Conservation (phyloP, 2,329 filamentous ascomycete genomes). For the Akanthomyces uredinophilus region DNA sequence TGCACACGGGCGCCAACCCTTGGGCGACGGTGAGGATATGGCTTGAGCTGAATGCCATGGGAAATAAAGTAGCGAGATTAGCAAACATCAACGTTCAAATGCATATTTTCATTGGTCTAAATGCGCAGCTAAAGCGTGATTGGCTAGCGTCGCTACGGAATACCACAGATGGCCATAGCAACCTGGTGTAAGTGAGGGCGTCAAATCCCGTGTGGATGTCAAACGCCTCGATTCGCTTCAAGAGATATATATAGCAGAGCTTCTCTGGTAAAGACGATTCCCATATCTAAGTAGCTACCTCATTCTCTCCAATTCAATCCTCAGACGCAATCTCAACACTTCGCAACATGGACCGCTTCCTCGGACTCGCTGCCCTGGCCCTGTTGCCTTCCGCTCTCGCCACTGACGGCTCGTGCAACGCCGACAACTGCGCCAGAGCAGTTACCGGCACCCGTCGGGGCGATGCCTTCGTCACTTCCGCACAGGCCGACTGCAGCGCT, state of each 20-base stretch:
- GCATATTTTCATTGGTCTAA: neutral
- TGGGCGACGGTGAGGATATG: conserved; percentile 5
- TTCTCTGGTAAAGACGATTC: neutral
- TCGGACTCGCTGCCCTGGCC: neutral
- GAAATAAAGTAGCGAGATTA: neutral
- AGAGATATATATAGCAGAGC: neutral
- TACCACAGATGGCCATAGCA: neutral
- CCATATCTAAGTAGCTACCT: neutral
- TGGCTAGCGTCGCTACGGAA: neutral
- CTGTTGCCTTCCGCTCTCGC: neutral
- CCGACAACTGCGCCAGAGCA: conserved; percentile 10
- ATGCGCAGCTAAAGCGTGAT: neutral
- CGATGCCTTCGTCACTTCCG: neutral
- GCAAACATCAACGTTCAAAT: neutral
- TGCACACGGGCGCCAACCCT: neutral
- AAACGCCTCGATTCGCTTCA: neutral
- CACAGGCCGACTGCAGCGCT: conserved; percentile 2
- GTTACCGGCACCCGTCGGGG: conserved; percentile 8
- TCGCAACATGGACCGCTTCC: neutral
- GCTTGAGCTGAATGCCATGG: conserved; percentile 1
- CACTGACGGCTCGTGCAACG: neutral
- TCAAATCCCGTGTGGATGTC: neutral
- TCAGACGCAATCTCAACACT: neutral
- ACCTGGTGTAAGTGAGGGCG: neutral
- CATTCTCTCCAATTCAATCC: neutral